Evolutionary conservation across 441 rosid species (phyloP).

Genomic region (Isatis lusitanica): DNA sequence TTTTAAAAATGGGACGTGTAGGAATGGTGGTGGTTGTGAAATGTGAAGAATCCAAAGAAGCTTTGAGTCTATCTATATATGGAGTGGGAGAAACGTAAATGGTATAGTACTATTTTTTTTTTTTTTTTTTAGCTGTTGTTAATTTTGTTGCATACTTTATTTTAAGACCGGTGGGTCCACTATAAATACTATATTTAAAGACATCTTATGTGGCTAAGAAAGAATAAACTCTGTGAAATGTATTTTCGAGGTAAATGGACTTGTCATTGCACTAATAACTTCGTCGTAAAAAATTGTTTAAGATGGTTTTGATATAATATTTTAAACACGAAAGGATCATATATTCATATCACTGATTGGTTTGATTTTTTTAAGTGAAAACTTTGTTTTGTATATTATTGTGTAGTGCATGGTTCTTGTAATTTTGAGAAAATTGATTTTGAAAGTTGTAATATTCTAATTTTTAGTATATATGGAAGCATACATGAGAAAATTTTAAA

Average conservation of each 20-base stretch:
- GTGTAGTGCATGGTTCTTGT: too few relatives aligned
- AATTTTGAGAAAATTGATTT: too few relatives aligned
- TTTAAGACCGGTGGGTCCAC: constrained; percentile 3
- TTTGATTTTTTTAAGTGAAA: too few relatives aligned
- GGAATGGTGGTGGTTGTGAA: constrained; percentile 22
- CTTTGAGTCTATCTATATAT: constrained; percentile 11
- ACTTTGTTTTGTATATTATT: too few relatives aligned
- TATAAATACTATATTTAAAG: neutral
- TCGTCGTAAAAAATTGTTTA: neutral
- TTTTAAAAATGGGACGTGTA: neutral
- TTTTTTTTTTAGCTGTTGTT: neutral
- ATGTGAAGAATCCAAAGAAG: constrained; percentile 16
- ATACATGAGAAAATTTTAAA: too few relatives aligned
- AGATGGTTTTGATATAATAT: neutral
- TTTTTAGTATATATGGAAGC: too few relatives aligned
- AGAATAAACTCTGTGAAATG: neutral
- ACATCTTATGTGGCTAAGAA: neutral
- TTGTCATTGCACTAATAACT: constrained; percentile 23
- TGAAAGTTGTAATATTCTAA: too few relatives aligned
- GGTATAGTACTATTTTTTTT: neutral
- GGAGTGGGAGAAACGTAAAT: constrained; percentile 3
- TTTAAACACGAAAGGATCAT: too few relatives aligned
- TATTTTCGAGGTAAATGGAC: neutral
- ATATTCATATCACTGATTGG: too few relatives aligned
- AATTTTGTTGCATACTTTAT: neutral